A percentile compares a stretch with the other conserved stretches of the same genome.
phyloP scores from a whole-genome alignment of 2,329 filamentous ascomycete genomes.

The Fusarium robinianum region DNA sequence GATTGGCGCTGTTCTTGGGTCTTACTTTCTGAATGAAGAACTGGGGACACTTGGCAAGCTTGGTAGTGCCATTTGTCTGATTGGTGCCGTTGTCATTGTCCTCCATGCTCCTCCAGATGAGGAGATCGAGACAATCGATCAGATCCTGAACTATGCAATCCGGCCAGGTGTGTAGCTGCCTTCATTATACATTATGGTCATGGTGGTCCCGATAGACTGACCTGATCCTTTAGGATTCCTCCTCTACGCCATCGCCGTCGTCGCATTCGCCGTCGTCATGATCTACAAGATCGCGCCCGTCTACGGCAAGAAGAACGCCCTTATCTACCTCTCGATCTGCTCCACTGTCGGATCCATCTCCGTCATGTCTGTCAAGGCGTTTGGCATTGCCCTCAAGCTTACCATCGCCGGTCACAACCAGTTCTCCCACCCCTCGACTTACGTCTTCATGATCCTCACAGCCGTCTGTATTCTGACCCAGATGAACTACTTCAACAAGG shows the following conservation, averaged over 20 bases:
- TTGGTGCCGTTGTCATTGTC: constrained; percentile 96
- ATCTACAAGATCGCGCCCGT: constrained; percentile 91
- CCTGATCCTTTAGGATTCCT: constrained; percentile 72
- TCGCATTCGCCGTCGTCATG: constrained; percentile 87
- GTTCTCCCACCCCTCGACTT: constrained; percentile 92
- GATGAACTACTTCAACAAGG: constrained; percentile 99
- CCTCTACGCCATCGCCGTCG: constrained; percentile 79
- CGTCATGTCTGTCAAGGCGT: constrained; percentile 99
- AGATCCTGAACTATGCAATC: constrained; percentile 88
- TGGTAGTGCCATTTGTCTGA: constrained; percentile 93
- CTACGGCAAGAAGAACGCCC: constrained; percentile 92
- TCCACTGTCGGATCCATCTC: constrained; percentile 96
- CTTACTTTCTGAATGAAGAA: constrained; percentile 90
- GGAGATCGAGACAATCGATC: constrained; percentile 86
- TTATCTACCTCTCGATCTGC: constrained; percentile 97
- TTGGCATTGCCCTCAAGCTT: constrained; percentile 95
- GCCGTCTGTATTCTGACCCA: constrained; percentile 94
- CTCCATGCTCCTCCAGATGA: constrained; percentile 94
- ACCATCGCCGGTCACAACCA: constrained; percentile 94
- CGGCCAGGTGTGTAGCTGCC: constrained; percentile 70
- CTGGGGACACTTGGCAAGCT: constrained; percentile 90
- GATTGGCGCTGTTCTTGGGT: constrained; percentile 91
- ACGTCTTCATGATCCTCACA: constrained; percentile 94
- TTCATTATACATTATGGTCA: background rate
- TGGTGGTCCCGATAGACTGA: constrained; percentile 8